Evolutionary conservation across 148 eudicot genomes (phyloP).

Genomic region (Chenopodium quinoa): DNA sequence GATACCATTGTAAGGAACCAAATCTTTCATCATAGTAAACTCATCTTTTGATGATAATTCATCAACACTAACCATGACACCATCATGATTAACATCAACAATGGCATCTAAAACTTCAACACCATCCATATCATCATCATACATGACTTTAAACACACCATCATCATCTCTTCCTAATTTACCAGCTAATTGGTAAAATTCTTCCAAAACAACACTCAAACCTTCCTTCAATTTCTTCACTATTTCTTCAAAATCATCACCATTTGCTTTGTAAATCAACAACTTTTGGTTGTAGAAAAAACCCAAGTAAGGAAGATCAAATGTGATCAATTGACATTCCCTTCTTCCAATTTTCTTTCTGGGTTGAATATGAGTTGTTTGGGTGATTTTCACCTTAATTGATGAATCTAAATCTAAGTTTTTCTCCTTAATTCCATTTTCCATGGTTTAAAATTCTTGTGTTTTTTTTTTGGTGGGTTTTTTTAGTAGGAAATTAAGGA

Average conservation of each 20-base stretch:
- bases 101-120: slow-evolving; percentile 67
- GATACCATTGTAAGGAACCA: slow-evolving; percentile 68
- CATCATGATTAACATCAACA: slow-evolving; percentile 30
- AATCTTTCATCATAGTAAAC: slow-evolving; percentile 48
- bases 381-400: slow-evolving; percentile 46
- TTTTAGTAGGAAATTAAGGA: background rate
- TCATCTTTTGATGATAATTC: slow-evolving; percentile 48
- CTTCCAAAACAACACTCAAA: slow-evolving; percentile 59
- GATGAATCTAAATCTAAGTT: slow-evolving; percentile 15
- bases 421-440: slow-evolving; percentile 20
- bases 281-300: slow-evolving; percentile 92
- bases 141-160: slow-evolving; percentile 82
- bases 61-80: slow-evolving; percentile 38
- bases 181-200: slow-evolving; percentile 81
- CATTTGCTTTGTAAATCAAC: slow-evolving; percentile 57
- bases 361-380: slow-evolving; percentile 64
- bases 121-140: slow-evolving; percentile 77
- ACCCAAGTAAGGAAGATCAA: slow-evolving; percentile 88
- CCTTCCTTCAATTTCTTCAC: slow-evolving; percentile 68
- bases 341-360: slow-evolving; percentile 51
- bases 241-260: slow-evolving; percentile 39
- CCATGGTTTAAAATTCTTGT: slow-evolving; percentile 28
- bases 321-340: slow-evolving; percentile 81
- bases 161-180: slow-evolving; percentile 73
- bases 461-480: slow-evolving; percentile 29